phyloP scores from a whole-genome alignment of 768 basidiomycete species.

The Lactarius hatsudake region DNA sequence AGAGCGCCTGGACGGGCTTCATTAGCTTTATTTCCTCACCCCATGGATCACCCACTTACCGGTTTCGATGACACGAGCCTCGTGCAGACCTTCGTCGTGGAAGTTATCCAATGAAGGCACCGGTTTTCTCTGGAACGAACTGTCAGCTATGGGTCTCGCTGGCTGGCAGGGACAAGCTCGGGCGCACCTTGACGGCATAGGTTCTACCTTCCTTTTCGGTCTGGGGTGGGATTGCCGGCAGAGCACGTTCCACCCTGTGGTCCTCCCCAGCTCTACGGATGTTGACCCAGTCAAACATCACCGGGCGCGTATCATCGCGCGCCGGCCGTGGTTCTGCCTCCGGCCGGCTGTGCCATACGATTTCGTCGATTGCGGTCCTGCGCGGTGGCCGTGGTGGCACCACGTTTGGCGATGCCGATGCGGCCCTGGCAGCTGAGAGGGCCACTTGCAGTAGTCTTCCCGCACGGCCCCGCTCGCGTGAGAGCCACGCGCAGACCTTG shows the following conservation, averaged over 20 bases:
- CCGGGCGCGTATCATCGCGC: conserved; percentile 22
- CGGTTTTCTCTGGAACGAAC: conserved; percentile 20
- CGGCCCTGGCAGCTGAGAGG: conserved; percentile 19
- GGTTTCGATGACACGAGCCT: conserved; percentile 9
- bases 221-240: conserved; percentile 17
- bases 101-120: conserved; percentile 23
- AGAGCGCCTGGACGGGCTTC: conserved; percentile 11
- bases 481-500: conserved; percentile 26
- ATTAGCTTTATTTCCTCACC: conserved; percentile 9
- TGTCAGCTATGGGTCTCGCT: neutral
- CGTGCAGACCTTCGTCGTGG: conserved; percentile 8
- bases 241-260: conserved; percentile 15
- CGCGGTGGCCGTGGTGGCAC: conserved; percentile 10
- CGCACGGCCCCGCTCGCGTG: conserved; percentile 24
- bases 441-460: conserved; percentile 20
- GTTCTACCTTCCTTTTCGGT: conserved; percentile 10
- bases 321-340: conserved; percentile 7
- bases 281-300: conserved; percentile 25
- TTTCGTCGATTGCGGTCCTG: conserved; percentile 5
- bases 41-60: conserved; percentile 17
- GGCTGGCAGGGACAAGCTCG: neutral
- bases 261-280: conserved; percentile 18
- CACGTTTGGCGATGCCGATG: conserved; percentile 21
- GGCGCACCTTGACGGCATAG: conserved; percentile 22
- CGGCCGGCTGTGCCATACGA: conserved; percentile 18